phyloP scores from a whole-genome alignment of 805 yeast genomes.

The Ogataea nonfermentans region DNA sequence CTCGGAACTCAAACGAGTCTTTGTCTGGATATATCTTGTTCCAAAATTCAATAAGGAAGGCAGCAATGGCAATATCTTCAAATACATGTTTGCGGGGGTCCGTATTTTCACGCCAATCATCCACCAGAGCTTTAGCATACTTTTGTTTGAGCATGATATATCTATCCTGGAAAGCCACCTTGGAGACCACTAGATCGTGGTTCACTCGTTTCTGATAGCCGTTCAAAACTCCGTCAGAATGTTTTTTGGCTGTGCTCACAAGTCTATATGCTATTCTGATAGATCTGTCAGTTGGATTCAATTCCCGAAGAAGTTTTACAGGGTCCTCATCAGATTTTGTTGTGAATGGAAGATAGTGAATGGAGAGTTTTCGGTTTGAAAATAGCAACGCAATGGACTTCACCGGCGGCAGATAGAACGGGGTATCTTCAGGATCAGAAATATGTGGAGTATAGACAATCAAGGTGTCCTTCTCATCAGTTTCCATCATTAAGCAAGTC shows the following conservation, averaged over 20 bases:
- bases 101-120: constrained; percentile 88
- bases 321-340: constrained; percentile 17
- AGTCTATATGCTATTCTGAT: constrained; percentile 80
- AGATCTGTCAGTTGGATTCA: constrained; percentile 55
- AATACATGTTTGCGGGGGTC: constrained; percentile 95
- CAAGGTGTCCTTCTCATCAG: constrained; percentile 42
- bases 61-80: constrained; percentile 94
- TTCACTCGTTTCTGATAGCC: constrained; percentile 88
- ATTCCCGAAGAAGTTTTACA: constrained; percentile 27
- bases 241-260: constrained; percentile 76
- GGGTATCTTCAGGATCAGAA: constrained; percentile 54
- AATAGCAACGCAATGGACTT: constrained; percentile 71
- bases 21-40: constrained; percentile 40
- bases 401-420: constrained; percentile 88
- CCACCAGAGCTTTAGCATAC: constrained; percentile 72
- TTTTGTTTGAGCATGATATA: constrained; percentile 79
- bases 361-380: constrained; percentile 49
- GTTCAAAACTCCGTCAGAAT: constrained; percentile 75
- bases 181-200: constrained; percentile 83
- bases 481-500: constrained; percentile 60
- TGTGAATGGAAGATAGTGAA: constrained; percentile 71
- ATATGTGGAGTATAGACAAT: constrained; percentile 82
- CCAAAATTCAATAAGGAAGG: constrained; percentile 90
- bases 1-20: constrained; percentile 66
- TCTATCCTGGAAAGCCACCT: constrained; percentile 77